These are phyloP conservation scores for Scheffersomyces spartinae DNA, from an alignment of 805 yeast species.

Conservation along the genomic window DNA sequence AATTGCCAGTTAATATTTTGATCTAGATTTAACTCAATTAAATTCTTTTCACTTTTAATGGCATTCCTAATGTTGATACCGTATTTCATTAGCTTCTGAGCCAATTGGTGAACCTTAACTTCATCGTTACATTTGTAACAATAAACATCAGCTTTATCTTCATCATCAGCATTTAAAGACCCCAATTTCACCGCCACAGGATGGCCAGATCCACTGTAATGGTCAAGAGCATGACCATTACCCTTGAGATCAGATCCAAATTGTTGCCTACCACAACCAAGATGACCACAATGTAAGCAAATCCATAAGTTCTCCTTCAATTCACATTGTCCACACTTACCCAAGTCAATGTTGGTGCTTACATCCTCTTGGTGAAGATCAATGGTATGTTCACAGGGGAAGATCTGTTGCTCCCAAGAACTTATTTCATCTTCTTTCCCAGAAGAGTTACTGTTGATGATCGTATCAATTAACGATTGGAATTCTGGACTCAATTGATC, in stretches of 20 bases:
- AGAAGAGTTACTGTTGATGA: slow-evolving; percentile 48
- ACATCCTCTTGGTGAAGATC: slow-evolving; percentile 35
- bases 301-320: slow-evolving; percentile 80
- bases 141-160: slow-evolving; percentile 57
- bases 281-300: slow-evolving; percentile 79
- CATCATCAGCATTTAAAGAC: slow-evolving; percentile 61
- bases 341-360: slow-evolving; percentile 15
- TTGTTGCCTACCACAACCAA: slow-evolving; percentile 93
- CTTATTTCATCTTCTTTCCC: slow-evolving; percentile 57
- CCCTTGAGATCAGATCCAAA: slow-evolving; percentile 87
- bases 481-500: slow-evolving; percentile 12
- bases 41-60: slow-evolving; percentile 73
- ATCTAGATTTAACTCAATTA: slow-evolving; percentile 84
- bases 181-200: slow-evolving; percentile 87
- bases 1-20: slow-evolving; percentile 94
- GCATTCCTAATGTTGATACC: slow-evolving; percentile 51
- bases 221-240: slow-evolving; percentile 78
- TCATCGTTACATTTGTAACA: slow-evolving; percentile 90
- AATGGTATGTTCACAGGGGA: slow-evolving; percentile 67
- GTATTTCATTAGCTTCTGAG: slow-evolving; percentile 37
- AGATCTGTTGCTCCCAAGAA: slow-evolving; percentile 86
- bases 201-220: slow-evolving; percentile 50
- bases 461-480: slow-evolving; percentile 24
- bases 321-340: slow-evolving; percentile 47
- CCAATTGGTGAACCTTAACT: slow-evolving; percentile 55